Evolutionary conservation across 2,329 filamentous ascomycete species (phyloP), one percentile per base, ranked within the genome.

Genomic region (Xylaria sp.): DNA sequence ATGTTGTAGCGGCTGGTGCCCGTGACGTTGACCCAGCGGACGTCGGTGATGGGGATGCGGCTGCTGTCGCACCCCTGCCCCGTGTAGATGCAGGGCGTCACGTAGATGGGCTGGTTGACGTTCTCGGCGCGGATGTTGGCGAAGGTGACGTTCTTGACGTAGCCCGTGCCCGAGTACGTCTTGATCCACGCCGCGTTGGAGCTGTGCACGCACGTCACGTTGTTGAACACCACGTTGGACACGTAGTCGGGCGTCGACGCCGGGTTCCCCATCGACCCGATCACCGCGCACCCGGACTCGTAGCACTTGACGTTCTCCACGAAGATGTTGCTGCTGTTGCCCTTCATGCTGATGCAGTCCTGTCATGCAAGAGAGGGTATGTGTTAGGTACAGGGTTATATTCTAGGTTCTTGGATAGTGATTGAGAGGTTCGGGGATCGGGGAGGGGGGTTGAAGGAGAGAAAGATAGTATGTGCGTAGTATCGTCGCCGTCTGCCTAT

Each of bases 1-100:
- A 80, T 72, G 60, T 80, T 79, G 57, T 79, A 80, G 26, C 74
- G 66, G 52, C 72, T 75, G 2, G 78, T 80, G 5, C 78, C 78
- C 1, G 74, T 76, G 47, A 81, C 72, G 59, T 81, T 81, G 52
- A 76, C 71, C 76, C 76, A 80, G 38, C 69, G 74, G 20, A 81
- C 66, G 57, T 80, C 75, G 37, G 68, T 69, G 52, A 81, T 79
- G 46, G 74, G 66, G 39, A 78, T 65, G 40, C 72, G 69, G 29
- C 70, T 74, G 16, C 61, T 64, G 58, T 77, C 74, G 66, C 75
- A 77, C 50, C 66, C 69, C 39, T 63, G 58, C 45, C 54, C 66
- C 17, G 68, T 67, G 66, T 78, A 79, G 61, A 78, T 79, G 58
- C 76, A 79, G 0, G 72, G 68, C 3, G 74, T 75, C 11, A 79